A percentile compares a stretch with the other conserved stretches of the same genome.
phyloP scores from a whole-genome alignment of 2,329 filamentous ascomycete genomes.

The Pyrenophora graminea region DNA sequence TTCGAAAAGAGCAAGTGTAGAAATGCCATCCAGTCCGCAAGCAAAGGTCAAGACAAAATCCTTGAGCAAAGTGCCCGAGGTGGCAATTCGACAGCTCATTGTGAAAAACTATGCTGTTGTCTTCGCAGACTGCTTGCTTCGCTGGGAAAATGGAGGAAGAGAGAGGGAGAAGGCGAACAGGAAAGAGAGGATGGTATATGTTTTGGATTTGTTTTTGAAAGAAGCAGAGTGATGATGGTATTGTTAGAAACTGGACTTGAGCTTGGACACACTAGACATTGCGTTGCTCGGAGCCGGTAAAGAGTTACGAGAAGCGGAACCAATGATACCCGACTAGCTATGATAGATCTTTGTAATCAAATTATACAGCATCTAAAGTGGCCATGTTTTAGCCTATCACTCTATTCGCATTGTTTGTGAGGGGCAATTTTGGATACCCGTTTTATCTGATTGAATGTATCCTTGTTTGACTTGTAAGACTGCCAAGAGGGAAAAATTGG shows the following conservation, averaged over 20 bases:
- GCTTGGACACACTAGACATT: too few relatives aligned
- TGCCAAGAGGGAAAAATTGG: background rate
- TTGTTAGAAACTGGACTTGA: background rate
- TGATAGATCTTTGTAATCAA: too few relatives aligned
- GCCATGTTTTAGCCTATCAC: too few relatives aligned
- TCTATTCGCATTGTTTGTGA: too few relatives aligned
- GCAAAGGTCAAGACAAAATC: constrained; percentile 45
- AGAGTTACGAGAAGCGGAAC: background rate
- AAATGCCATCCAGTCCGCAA: constrained; percentile 39
- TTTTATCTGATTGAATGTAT: too few relatives aligned
- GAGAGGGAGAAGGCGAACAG: constrained; percentile 64
- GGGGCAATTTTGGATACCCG: too few relatives aligned
- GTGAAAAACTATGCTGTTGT: constrained; percentile 67
- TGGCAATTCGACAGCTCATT: constrained; percentile 62
- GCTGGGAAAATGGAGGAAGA: constrained; percentile 48
- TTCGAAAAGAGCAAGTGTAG: constrained; percentile 33
- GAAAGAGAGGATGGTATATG: constrained; percentile 66
- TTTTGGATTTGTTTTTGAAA: constrained; percentile 71
- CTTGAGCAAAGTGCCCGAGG: constrained; percentile 52
- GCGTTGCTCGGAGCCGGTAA: too few relatives aligned
- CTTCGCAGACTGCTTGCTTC: constrained; percentile 67
- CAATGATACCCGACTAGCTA: constrained; percentile 1
- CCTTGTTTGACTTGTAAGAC: too few relatives aligned
- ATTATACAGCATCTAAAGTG: background rate
- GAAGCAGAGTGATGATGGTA: constrained; percentile 7